Base-by-base conservation (phyloP, 1,284 basidiomycete species). In the Puccinia triticina region DNA sequence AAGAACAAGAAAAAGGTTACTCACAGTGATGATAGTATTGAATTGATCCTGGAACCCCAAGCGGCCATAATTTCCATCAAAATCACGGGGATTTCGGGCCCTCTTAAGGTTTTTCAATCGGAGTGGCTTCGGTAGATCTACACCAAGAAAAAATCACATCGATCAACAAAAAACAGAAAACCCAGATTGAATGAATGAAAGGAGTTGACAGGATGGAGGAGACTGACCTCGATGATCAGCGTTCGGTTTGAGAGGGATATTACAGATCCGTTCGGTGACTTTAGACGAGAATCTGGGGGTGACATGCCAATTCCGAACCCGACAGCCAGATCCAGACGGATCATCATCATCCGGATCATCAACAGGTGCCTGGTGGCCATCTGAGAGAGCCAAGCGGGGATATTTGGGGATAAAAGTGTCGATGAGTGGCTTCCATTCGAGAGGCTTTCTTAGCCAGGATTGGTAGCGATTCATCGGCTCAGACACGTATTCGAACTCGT, bases 141-240 rank as follows among this genome's bases (percentile, higher is more conserved):
- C 5, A n/a, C n/a, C n/a, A 61, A 43, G 34, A 26, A 40, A 34
- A n/a, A 48, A 12, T 3, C 7, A 8, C 53, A 53, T 34, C 21
- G 4, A 43, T n/a, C 12, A 71, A 26, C 14, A 4, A 34, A 29
- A 59, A 59, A n/a, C n/a, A n/a, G n/a, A n/a, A 23, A 59, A 29
- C 12, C 40, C 40, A 43, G n/a, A 50, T 50, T 21, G 18, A 50
- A 11, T 50, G 48, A 50, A 16, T 18, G 14, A n/a, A 40, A 2
- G 37, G 34, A 23, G 14, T 34, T 43, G 67, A 2, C 8, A 34
- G 29, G 29, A 12, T 18, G 14, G 48, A 71, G 1, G 40, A 66
- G 0, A 72, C 77, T 72, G 2, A 79, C 77, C 48, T 37, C 57
- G 50, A 72, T 79, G 64, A 59, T 79, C 77, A 55, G 77, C 77